Base-by-base conservation (phyloP, 805 yeast species). In the Jamesozyma hellenica region DNA sequence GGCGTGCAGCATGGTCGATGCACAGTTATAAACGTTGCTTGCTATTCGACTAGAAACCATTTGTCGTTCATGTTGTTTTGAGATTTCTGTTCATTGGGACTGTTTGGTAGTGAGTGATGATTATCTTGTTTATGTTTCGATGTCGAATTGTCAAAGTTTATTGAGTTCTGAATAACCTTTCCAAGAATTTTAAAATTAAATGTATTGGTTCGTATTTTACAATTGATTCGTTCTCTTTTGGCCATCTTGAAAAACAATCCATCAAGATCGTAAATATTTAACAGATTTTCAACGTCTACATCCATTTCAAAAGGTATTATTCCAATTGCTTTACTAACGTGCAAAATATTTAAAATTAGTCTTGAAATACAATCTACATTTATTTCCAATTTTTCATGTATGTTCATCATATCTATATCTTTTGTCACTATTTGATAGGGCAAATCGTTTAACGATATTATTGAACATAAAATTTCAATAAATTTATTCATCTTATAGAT, bases 251-350 rank as follows among this genome's bases (percentile, higher is more conserved):
- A 56, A 33, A 56, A 49, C 19, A 55, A 38, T n/a, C 50, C 47
- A 35, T 56, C 61, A 10, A 55, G 39, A 35, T 56, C 61, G 38
- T 52, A 48, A 27, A 48, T 49, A 9, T 49, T 48, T 28, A 56
- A 38, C 27, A 53, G 34, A 46, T 49, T 41, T 0, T 41, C 42
- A 3, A 50, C 31, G 32, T 52, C 56, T 12, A 47, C 35, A 4
- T 48, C 11, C 2, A 15, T 40, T 16, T 43, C 42, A 11, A 33
- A 25, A 4, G 58, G 51, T 19, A 53, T 21, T 17, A 51, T 36
- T 5, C 45, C 34, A 28, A 43, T 41, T 21, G 32, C 38, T 31
- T 47, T 42, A 13, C 50, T 42, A 9, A 55, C 30, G 28, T 45
- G 43, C 14, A 52, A 14, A 2, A 51, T 29, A 31, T 48, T 46